phyloP scores from a whole-genome alignment of 345 rosid species.

The Gossypium sturtianum region DNA sequence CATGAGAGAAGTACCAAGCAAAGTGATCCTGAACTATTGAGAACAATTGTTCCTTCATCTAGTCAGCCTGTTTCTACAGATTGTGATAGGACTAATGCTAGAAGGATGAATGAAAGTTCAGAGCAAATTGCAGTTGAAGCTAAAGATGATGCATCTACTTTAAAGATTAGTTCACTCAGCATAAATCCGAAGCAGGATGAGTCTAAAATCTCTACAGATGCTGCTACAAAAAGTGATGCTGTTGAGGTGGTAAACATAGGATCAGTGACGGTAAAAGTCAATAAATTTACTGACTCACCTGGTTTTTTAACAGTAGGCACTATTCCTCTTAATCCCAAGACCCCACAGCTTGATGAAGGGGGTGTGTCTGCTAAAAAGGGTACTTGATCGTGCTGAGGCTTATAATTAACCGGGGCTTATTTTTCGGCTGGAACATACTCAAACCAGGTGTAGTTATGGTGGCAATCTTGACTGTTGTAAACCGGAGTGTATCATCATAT shows the following conservation, averaged over 20 bases:
- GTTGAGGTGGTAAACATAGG: slow-evolving; percentile 51
- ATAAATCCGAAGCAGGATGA: slow-evolving; percentile 28
- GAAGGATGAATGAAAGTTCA: slow-evolving; percentile 4
- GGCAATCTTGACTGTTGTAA: slow-evolving; percentile 11
- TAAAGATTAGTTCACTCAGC: slow-evolving; percentile 31
- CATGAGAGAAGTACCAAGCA: slow-evolving; percentile 18
- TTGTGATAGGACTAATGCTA: slow-evolving; percentile 15
- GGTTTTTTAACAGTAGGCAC: slow-evolving; percentile 49
- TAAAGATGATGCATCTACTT: slow-evolving; percentile 21
- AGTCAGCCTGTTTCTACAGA: slow-evolving; percentile 15
- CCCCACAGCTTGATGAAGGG: slow-evolving; percentile 28
- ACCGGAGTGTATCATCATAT: neutral
- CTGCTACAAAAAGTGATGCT: slow-evolving; percentile 15
- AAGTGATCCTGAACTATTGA: slow-evolving; percentile 15
- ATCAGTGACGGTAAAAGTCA: slow-evolving; percentile 68
- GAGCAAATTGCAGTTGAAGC: slow-evolving; percentile 15
- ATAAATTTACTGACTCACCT: slow-evolving; percentile 39
- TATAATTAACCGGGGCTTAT: neutral
- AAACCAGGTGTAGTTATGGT: neutral
- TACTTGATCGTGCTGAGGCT: slow-evolving; percentile 7
- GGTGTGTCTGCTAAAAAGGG: slow-evolving; percentile 9
- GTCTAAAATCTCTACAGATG: slow-evolving; percentile 15
- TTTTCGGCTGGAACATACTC: neutral
- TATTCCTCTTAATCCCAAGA: slow-evolving; percentile 53
- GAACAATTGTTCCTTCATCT: slow-evolving; percentile 15